Percentiles rank a stretch among this genome's conserved stretches.
phyloP scores from a whole-genome alignment of 495 filamentous ascomycete genomes.

The Xylaria castorea region DNA sequence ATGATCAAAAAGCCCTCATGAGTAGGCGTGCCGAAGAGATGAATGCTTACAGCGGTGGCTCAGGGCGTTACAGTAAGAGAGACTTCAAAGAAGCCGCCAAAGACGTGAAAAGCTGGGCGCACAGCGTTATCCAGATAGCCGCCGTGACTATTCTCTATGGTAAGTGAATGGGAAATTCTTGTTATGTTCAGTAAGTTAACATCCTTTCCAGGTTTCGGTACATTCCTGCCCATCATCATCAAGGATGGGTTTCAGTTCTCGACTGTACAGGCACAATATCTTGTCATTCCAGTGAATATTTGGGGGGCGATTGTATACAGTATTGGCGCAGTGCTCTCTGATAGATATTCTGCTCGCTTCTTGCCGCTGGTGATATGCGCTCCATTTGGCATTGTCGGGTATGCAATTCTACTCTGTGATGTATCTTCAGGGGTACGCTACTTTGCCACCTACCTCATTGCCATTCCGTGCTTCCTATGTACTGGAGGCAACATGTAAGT shows the following conservation, averaged over 20 bases:
- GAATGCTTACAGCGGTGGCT: conserved; percentile 63
- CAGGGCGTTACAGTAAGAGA: conserved; percentile 60
- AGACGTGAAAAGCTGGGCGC: conserved; percentile 66
- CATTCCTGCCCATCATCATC: conserved; percentile 78
- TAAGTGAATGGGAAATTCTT: neutral
- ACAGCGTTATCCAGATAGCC: conserved; percentile 68
- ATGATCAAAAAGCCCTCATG: conserved; percentile 61
- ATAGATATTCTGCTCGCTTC: conserved; percentile 62
- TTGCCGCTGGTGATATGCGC: conserved; percentile 62
- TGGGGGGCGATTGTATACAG: conserved; percentile 69
- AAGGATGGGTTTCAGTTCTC: conserved; percentile 69
- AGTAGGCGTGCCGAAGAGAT: conserved; percentile 53
- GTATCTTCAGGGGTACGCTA: conserved; percentile 66
- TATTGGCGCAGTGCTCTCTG: conserved; percentile 62
- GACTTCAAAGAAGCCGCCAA: conserved; percentile 53
- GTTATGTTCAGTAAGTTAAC: neutral
- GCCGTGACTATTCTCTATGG: conserved; percentile 73
- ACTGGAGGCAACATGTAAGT: conserved; percentile 33
- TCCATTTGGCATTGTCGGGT: conserved; percentile 65
- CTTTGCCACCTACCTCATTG: conserved; percentile 68
- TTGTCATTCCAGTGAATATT: conserved; percentile 74
- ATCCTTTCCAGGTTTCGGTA: conserved; percentile 58
- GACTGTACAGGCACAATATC: conserved; percentile 66
- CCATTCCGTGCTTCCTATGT: conserved; percentile 47
- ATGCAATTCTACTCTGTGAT: conserved; percentile 62